A percentile compares a stretch with the other conserved stretches of the same genome.
Evolutionary conservation across 495 filamentous ascomycete species (phyloP).

Genomic region (Acidomyces sp.): DNA sequence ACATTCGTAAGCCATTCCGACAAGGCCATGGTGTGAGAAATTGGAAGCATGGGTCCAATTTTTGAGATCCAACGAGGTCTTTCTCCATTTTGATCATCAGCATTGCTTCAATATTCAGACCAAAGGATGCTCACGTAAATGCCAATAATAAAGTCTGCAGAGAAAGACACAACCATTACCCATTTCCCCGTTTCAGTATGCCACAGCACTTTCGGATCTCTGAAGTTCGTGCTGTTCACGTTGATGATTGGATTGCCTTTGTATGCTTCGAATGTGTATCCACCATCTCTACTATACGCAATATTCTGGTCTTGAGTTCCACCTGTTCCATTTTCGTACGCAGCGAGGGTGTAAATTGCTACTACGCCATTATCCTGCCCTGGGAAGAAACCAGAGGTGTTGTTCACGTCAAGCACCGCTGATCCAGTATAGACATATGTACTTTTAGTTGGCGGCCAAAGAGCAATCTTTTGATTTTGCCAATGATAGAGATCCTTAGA

Average conservation of each 20-base stretch:
- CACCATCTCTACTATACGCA: constrained; percentile 38
- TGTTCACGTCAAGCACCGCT: constrained; percentile 38
- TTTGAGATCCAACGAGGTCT: constrained; percentile 39
- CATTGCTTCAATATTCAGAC: too few species aligned
- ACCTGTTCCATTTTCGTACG: constrained; percentile 31
- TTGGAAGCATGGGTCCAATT: constrained; percentile 42
- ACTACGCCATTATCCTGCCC: constrained; percentile 36
- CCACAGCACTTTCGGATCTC: constrained; percentile 46
- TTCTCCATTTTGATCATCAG: too few species aligned
- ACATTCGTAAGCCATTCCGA: constrained; percentile 47
- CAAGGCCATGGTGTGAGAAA: constrained; percentile 39
- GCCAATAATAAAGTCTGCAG: constrained; percentile 38
- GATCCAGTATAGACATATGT: constrained; percentile 35
- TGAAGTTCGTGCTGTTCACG: constrained; percentile 34
- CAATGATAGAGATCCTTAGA: constrained; percentile 37
- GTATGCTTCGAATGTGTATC: constrained; percentile 37
- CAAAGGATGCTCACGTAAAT: constrained; percentile 29
- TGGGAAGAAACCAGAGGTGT: constrained; percentile 38
- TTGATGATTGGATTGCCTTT: constrained; percentile 38
- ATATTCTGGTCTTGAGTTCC: constrained; percentile 37
- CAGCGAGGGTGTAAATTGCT: constrained; percentile 39
- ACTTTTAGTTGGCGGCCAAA: constrained; percentile 33
- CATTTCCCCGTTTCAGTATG: constrained; percentile 35
- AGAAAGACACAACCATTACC: constrained; percentile 36
- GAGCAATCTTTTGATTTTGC: constrained; percentile 38